Percentiles rank a stretch among this genome's conserved stretches.
These are phyloP conservation scores for Yamadazyma aaseri DNA, from an alignment of 1,139 yeast genomes.

Conservation along the genomic window DNA sequence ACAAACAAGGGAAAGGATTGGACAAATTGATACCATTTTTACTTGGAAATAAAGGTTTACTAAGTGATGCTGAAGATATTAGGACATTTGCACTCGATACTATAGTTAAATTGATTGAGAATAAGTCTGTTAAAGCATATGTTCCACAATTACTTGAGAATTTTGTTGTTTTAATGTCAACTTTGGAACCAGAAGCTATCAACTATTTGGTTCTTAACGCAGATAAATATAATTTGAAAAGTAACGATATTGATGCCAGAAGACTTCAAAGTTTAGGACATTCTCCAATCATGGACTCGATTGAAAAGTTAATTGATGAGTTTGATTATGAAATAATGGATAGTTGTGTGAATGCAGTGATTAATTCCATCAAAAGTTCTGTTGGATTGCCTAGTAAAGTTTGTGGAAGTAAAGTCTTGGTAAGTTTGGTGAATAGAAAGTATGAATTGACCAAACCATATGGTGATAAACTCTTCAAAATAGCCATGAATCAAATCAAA, in stretches of 20 bases:
- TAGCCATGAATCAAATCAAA: slow-evolving; percentile 57
- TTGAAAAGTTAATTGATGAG: slow-evolving; percentile 65
- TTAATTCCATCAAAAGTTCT: slow-evolving; percentile 56
- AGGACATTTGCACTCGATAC: slow-evolving; percentile 74
- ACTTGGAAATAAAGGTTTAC: slow-evolving; percentile 73
- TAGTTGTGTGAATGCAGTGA: slow-evolving; percentile 49
- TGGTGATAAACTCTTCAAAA: slow-evolving; percentile 60
- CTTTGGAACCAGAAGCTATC: slow-evolving; percentile 87
- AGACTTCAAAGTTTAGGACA: slow-evolving; percentile 71
- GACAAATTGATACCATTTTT: slow-evolving; percentile 72
- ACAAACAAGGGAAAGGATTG: slow-evolving; percentile 49
- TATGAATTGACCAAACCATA: slow-evolving; percentile 53
- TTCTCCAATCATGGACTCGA: slow-evolving; percentile 88
- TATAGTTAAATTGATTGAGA: slow-evolving; percentile 65
- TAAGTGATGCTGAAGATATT: slow-evolving; percentile 86
- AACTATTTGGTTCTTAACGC: slow-evolving; percentile 88
- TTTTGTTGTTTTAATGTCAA: slow-evolving; percentile 71
- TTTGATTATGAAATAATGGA: slow-evolving; percentile 54
- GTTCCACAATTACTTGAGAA: slow-evolving; percentile 70
- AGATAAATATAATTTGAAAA: slow-evolving; percentile 74
- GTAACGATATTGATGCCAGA: slow-evolving; percentile 72
- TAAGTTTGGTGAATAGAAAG: slow-evolving; percentile 60
- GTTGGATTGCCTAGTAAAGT: slow-evolving; percentile 92
- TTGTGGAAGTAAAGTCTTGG: slow-evolving; percentile 78
- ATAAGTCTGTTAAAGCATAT: slow-evolving; percentile 59